Evolutionary conservation across 139 green algal genomes (phyloP).

Genomic region (Picocystis salinarum): DNA sequence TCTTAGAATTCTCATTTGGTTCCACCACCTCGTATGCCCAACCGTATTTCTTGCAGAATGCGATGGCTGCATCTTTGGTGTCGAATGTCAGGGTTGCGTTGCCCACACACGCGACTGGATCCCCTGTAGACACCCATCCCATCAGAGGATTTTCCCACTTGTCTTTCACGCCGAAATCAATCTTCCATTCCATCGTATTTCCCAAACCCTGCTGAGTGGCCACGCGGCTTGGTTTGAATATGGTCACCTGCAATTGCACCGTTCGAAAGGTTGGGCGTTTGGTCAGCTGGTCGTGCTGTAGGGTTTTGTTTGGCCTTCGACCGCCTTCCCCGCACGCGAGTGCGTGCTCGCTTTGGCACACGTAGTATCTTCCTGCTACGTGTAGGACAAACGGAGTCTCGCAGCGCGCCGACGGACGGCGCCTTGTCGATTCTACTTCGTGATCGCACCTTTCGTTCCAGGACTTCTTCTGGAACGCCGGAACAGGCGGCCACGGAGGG

Average conservation of each 20-base stretch:
- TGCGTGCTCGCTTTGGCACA: no score
- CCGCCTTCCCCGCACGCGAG: no score
- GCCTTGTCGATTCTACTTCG: no score
- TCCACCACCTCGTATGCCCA: constrained; percentile 50
- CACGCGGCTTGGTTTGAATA: constrained; percentile 40
- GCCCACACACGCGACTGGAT: constrained; percentile 43
- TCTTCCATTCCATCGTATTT: constrained; percentile 46
- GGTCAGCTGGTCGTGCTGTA: no score
- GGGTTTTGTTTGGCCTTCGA: no score
- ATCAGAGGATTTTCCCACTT: constrained; percentile 94
- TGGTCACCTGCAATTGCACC: constrained; percentile 49
- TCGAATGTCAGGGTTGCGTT: constrained; percentile 26
- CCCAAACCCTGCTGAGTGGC: constrained; percentile 42
- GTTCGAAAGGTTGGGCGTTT: no score
- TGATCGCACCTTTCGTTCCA: no score
- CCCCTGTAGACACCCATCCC: constrained; percentile 86
- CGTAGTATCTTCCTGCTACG: no score
- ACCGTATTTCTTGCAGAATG: constrained; percentile 33
- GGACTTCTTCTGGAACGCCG: no score
- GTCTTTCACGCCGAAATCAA: constrained; percentile 29
- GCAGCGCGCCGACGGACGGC: no score
- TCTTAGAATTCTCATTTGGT: constrained; percentile 18
- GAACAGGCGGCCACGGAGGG: no score
- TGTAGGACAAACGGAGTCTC: no score
- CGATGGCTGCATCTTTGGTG: constrained; percentile 49